Percentiles rank a stretch among this genome's conserved stretches.
These are phyloP conservation scores for Dioscorea alata DNA, from an alignment of 106 monocot genomes.

Conservation along the genomic window DNA sequence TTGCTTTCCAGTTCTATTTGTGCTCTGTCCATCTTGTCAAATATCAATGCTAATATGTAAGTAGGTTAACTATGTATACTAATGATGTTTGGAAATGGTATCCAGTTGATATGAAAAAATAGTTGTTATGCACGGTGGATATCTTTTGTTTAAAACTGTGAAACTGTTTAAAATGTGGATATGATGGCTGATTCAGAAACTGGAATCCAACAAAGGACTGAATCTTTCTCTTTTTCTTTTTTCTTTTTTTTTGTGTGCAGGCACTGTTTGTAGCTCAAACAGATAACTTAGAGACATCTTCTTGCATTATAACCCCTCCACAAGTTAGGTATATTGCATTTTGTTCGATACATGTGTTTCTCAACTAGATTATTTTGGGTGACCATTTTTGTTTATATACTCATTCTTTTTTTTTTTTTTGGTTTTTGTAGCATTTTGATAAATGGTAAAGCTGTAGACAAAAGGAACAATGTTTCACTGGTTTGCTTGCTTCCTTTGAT, in stretches of 20 bases:
- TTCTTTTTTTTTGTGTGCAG: slow-evolving; percentile 17
- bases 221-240: no score
- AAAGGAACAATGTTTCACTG: slow-evolving; percentile 56
- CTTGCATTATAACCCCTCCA: slow-evolving; percentile 49
- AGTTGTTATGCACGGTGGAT: background rate
- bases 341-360: background rate
- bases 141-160: background rate
- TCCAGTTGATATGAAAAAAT: background rate
- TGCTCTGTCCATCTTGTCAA: no score
- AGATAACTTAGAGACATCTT: slow-evolving; percentile 52
- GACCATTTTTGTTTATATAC: background rate
- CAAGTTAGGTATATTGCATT: slow-evolving; percentile 46
- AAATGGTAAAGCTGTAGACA: slow-evolving; percentile 85
- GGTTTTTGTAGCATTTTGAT: slow-evolving; percentile 47
- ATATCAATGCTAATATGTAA: no score
- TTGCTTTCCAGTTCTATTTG: no score
- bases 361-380: background rate
- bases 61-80: no score
- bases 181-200: background rate
- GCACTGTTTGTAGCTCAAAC: slow-evolving; percentile 43
- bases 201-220: background rate
- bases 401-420: background rate
- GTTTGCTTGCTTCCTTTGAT: slow-evolving; percentile 11
- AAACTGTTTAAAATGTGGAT: no score
- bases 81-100: no score